phyloP scores from a whole-genome alignment of 1,284 basidiomycete genomes.

The Malassezia sp. region DNA sequence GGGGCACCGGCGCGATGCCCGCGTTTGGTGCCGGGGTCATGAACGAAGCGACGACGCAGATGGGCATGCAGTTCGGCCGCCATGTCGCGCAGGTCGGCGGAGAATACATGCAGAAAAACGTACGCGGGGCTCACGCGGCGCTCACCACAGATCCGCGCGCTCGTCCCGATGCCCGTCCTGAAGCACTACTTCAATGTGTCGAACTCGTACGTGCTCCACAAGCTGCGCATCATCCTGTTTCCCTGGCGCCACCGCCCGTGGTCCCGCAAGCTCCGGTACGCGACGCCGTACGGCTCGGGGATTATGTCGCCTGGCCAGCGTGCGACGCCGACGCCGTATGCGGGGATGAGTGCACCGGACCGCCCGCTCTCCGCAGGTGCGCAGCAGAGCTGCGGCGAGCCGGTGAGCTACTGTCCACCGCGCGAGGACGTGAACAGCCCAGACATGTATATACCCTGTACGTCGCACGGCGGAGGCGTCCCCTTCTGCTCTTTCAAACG shows the following conservation, averaged over 20 bases:
- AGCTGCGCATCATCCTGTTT: slow-evolving; percentile 79
- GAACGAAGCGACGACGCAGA: slow-evolving; percentile 85
- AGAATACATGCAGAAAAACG: slow-evolving; percentile 89
- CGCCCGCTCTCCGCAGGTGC: slow-evolving; percentile 5
- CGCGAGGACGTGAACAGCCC: slow-evolving; percentile 91
- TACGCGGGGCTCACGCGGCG: slow-evolving; percentile 49
- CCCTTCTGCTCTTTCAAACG: not conserved
- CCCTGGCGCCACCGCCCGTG: slow-evolving; percentile 69
- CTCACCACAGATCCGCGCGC: slow-evolving; percentile 24
- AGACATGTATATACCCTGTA: slow-evolving; percentile 89
- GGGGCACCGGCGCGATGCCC: slow-evolving; percentile 5
- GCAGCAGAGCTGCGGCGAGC: slow-evolving; percentile 1
- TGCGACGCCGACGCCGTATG: slow-evolving; percentile 7
- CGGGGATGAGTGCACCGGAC: slow-evolving; percentile 13
- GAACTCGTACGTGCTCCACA: slow-evolving; percentile 85
- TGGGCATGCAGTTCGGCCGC: slow-evolving; percentile 89
- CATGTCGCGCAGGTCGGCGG: slow-evolving; percentile 85
- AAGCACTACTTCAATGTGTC: slow-evolving; percentile 96
- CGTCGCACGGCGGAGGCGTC: slow-evolving; percentile 45
- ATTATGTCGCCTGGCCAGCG: slow-evolving; percentile 10
- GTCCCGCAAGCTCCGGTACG: slow-evolving; percentile 36
- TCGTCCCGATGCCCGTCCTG: slow-evolving; percentile 49
- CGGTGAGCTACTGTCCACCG: slow-evolving; percentile 60
- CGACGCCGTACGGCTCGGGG: slow-evolving; percentile 28
- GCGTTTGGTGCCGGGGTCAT: slow-evolving; percentile 48